Conservation (phyloP, 2,329 filamentous ascomycete species). For the Aspergillus candidus region DNA sequence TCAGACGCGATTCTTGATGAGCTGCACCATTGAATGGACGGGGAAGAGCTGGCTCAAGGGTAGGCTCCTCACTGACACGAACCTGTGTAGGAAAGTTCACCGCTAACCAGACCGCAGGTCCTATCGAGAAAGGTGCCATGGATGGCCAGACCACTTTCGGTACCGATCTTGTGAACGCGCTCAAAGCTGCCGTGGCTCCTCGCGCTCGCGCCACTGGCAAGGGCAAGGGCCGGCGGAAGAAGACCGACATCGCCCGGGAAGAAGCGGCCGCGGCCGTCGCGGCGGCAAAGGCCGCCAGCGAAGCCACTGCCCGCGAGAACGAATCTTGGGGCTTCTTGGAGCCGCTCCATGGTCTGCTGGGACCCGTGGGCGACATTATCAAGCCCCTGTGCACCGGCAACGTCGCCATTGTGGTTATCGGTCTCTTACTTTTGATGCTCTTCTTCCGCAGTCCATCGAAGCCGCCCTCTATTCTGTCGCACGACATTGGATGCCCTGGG, state of each 20-base stretch:
- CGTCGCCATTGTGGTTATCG: slow-evolving; percentile 67
- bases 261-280: slow-evolving; percentile 33
- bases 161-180: slow-evolving; percentile 67
- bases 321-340: slow-evolving; percentile 76
- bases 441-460: slow-evolving; percentile 56
- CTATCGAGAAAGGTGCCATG: slow-evolving; percentile 91
- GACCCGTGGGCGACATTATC: slow-evolving; percentile 64
- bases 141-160: slow-evolving; percentile 82
- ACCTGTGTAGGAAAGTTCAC: neutral
- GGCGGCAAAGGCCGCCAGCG: slow-evolving; percentile 40
- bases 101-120: slow-evolving; percentile 52
- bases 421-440: slow-evolving; percentile 64
- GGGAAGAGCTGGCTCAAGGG: slow-evolving; percentile 98
- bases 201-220: slow-evolving; percentile 53
- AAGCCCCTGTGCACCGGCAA: slow-evolving; percentile 69
- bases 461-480: slow-evolving; percentile 27
- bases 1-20: slow-evolving; percentile 76
- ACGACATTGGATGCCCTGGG: slow-evolving; percentile 34
- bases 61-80: slow-evolving; percentile 34
- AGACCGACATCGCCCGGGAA: slow-evolving; percentile 39
- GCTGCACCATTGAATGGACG: slow-evolving; percentile 88
- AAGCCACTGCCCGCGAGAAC: slow-evolving; percentile 32
- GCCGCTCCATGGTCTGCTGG: slow-evolving; percentile 63
- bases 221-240: slow-evolving; percentile 56
- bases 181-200: slow-evolving; percentile 67